These are phyloP conservation scores for Cutaneotrichosporon curvatum DNA, from an alignment of 1,284 basidiomycete species.

Conservation along the genomic window DNA sequence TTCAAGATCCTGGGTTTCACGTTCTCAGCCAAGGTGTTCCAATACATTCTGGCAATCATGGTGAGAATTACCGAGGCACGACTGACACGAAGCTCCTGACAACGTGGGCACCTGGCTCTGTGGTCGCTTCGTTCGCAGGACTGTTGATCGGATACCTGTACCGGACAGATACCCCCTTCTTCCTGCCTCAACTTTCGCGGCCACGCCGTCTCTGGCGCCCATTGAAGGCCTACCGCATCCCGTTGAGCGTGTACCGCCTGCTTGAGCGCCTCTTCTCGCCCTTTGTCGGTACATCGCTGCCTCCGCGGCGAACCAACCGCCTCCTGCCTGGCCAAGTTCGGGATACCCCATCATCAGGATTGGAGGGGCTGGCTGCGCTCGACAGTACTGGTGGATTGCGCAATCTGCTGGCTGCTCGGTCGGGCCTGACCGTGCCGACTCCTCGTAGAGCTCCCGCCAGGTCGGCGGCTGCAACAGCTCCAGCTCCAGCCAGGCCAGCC, in stretches of 20 bases:
- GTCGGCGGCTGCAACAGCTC: background rate
- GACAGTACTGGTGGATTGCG: conserved; percentile 32
- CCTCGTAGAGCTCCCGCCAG: background rate
- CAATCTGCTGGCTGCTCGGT: conserved; percentile 14
- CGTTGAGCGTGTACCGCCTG: conserved; percentile 53
- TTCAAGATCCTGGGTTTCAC: conserved; percentile 68
- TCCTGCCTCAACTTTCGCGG: conserved; percentile 27
- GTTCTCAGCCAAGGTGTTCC: conserved; percentile 65
- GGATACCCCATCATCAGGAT: background rate
- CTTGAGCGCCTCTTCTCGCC: conserved; percentile 55
- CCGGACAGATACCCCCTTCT: conserved; percentile 62
- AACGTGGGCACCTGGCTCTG: conserved; percentile 60
- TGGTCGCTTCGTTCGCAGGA: conserved; percentile 57
- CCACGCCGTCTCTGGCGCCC: conserved; percentile 28
- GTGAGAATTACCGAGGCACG: conserved; percentile 39
- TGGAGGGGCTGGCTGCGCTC: background rate
- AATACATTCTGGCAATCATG: conserved; percentile 61
- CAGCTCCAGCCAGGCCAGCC: background rate
- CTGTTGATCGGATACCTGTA: conserved; percentile 66
- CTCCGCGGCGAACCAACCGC: conserved; percentile 53
- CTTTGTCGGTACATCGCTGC: conserved; percentile 56
- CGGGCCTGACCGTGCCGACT: conserved; percentile 3
- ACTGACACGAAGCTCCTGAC: conserved; percentile 56
- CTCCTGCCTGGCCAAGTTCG: conserved; percentile 54
- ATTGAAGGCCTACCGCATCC: conserved; percentile 66